Evolutionary conservation across 2,329 filamentous ascomycete species (phyloP).

Genomic region (Alternaria sp.): DNA sequence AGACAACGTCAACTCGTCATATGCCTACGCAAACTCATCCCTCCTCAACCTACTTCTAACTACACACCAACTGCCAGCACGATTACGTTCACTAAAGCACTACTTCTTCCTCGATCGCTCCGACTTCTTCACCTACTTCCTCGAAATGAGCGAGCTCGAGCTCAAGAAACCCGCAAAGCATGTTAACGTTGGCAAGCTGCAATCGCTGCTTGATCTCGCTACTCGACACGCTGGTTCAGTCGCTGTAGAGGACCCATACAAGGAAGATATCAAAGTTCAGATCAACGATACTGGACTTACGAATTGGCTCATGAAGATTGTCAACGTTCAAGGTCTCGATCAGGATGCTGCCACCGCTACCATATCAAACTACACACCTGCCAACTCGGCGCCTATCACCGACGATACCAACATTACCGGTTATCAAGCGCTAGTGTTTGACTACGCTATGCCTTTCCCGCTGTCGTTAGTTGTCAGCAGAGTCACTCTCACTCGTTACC

Average conservation of each 20-base stretch:
- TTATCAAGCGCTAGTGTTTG: conserved; percentile 90
- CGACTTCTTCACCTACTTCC: conserved; percentile 97
- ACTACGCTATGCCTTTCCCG: conserved; percentile 94
- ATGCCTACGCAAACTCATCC: conserved; percentile 93
- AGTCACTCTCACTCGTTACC: conserved; percentile 96
- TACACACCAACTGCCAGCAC: conserved; percentile 86
- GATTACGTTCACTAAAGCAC: conserved; percentile 91
- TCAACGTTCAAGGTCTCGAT: conserved; percentile 95
- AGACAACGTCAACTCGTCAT: conserved; percentile 94
- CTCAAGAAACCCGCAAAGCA: conserved; percentile 86
- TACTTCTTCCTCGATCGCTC: conserved; percentile 99
- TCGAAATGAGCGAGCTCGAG: conserved; percentile 89
- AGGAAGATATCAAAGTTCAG: conserved; percentile 96
- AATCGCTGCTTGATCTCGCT: conserved; percentile 93
- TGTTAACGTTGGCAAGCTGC: conserved; percentile 91
- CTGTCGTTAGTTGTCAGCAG: conserved; percentile 94
- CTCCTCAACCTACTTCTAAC: conserved; percentile 90
- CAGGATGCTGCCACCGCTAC: conserved; percentile 72
- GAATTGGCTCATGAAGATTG: conserved; percentile 93
- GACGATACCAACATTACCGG: conserved; percentile 87
- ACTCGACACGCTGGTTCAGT: conserved; percentile 95
- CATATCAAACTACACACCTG: conserved; percentile 75
- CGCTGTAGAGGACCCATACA: conserved; percentile 93
- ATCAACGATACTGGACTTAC: conserved; percentile 96
- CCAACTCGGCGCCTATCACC: conserved; percentile 65